Evolutionary conservation across 2,329 filamentous ascomycete genomes (phyloP).

Genomic region (Pseudogymnoascus sp.): DNA sequence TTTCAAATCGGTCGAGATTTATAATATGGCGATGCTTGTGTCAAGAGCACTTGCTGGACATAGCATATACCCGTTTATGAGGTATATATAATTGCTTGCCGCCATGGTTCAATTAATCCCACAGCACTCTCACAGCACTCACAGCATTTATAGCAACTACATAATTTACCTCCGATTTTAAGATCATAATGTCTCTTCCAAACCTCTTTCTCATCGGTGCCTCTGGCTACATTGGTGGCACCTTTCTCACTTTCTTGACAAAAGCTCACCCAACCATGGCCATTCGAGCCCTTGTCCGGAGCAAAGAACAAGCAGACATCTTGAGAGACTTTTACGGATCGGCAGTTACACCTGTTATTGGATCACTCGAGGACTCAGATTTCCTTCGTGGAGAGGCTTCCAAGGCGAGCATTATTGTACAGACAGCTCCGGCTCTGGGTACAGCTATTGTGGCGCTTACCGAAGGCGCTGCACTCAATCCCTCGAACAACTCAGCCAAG

Average conservation of each 20-base stretch:
- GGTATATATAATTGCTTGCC: neutral
- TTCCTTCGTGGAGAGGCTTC: neutral
- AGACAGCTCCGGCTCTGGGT: neutral
- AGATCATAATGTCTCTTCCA: neutral
- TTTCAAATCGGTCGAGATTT: neutral
- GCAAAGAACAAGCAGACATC: neutral
- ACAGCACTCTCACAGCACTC: neutral
- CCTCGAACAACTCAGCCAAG: neutral
- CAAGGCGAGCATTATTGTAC: neutral
- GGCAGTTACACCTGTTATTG: neutral
- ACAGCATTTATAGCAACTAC: neutral
- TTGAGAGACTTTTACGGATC: neutral
- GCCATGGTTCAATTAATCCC: neutral
- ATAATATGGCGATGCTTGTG: neutral
- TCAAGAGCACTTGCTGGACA: neutral
- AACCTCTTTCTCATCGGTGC: neutral
- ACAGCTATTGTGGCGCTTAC: neutral
- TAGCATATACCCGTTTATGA: neutral
- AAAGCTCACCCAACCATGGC: neutral
- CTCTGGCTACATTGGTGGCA: neutral
- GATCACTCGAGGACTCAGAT: neutral
- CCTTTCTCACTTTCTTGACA: neutral
- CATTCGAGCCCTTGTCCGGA: neutral
- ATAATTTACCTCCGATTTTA: neutral
- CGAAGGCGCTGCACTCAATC: neutral